Evolutionary conservation across 352 stramenopile species (phyloP).

Genomic region (Phytophthora citrophthora): DNA sequence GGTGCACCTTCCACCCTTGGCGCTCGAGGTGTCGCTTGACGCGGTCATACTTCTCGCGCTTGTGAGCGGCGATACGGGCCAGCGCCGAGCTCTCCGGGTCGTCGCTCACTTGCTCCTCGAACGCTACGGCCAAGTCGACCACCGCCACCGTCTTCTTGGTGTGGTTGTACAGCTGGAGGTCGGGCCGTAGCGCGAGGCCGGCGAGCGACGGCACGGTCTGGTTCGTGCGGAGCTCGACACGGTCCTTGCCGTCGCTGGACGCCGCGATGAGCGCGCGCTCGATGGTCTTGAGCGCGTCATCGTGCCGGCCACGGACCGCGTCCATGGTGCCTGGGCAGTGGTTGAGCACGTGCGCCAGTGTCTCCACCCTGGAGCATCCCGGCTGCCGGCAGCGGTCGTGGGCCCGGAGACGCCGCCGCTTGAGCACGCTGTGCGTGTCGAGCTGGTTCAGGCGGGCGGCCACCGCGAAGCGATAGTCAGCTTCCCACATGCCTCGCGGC

Average conservation of each 20-base stretch:
- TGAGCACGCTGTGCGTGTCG: constrained; percentile 4
- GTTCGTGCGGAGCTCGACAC: constrained; percentile 13
- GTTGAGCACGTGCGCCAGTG: constrained; percentile 18
- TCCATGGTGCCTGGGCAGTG: constrained; percentile 18
- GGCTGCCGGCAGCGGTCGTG: constrained; percentile 8
- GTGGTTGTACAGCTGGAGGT: constrained; percentile 6
- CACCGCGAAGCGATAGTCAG: constrained; percentile 22
- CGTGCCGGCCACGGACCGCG: constrained; percentile 4
- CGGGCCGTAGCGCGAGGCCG: constrained; percentile 7
- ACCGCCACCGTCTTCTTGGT: neutral
- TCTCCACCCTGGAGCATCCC: constrained; percentile 2
- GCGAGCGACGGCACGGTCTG: constrained; percentile 12
- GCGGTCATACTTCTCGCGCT: neutral
- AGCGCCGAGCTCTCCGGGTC: neutral
- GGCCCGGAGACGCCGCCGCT: constrained; percentile 3
- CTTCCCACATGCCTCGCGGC: constrained; percentile 15
- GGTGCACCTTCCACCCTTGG: constrained; percentile 15
- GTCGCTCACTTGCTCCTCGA: neutral
- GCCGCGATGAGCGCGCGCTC: constrained; percentile 4
- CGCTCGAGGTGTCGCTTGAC: neutral
- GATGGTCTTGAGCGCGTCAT: constrained; percentile 24
- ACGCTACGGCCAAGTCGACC: neutral
- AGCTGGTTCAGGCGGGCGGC: constrained; percentile 19
- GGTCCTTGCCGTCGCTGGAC: neutral
- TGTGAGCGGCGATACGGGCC: neutral